Conservation (phyloP, 495 filamentous ascomycete genomes). For the Xylaria venustula region DNA sequence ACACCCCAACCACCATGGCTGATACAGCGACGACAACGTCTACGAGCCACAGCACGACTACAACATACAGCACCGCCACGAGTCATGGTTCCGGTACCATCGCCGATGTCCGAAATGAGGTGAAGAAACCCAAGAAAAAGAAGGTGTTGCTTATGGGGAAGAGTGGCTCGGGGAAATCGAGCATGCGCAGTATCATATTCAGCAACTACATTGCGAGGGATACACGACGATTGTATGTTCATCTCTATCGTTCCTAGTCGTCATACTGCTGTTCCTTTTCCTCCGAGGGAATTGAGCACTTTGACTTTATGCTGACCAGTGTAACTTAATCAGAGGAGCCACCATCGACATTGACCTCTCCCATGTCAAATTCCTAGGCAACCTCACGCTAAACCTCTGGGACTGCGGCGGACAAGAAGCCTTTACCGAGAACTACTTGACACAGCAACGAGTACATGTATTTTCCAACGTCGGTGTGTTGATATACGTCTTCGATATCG, state of each 20-base stretch:
- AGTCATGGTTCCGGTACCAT: constrained; percentile 1
- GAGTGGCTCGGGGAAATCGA: constrained; percentile 98
- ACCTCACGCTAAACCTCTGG: constrained; percentile 95
- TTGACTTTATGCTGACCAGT: not conserved
- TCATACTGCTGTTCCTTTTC: too few species aligned
- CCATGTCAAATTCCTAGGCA: constrained; percentile 96
- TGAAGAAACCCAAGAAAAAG: constrained; percentile 61
- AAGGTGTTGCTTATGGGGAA: constrained; percentile 76
- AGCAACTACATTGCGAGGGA: constrained; percentile 97
- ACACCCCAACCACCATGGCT: constrained; percentile 11
- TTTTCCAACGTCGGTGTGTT: constrained; percentile 95
- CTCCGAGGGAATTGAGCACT: too few species aligned
- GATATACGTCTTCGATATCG: constrained; percentile 99
- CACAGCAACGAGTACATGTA: constrained; percentile 89
- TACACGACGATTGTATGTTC: constrained; percentile 69
- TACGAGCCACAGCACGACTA: constrained; percentile 15
- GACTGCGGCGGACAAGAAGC: constrained; percentile 98
- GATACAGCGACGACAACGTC: constrained; percentile 17
- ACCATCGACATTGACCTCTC: constrained; percentile 98
- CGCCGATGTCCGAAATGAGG: constrained; percentile 34
- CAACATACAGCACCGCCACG: too few species aligned
- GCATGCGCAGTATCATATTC: constrained; percentile 97
- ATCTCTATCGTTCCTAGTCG: not conserved
- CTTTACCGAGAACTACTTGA: constrained; percentile 97
- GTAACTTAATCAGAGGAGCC: constrained; percentile 57